Evolutionary conservation across 2,329 filamentous ascomycete genomes (phyloP).

Genomic region (Didymella pomorum): DNA sequence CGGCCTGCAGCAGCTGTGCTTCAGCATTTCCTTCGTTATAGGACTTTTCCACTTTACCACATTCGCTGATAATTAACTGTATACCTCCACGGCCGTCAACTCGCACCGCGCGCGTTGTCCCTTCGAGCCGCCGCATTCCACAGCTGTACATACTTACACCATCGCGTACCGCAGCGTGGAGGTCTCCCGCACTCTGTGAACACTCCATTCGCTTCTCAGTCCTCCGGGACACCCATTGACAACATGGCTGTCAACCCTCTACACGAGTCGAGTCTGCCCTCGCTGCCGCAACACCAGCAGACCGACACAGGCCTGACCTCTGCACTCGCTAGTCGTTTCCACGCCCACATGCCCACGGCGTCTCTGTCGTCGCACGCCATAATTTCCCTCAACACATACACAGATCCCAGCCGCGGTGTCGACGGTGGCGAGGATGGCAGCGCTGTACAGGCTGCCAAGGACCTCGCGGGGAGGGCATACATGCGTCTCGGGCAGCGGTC

Average conservation of each 20-base stretch:
- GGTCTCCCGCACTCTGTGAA: conserved; percentile 19
- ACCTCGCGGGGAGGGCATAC: conserved; percentile 86
- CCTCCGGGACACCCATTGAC: conserved; percentile 49
- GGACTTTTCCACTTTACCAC: conserved; percentile 27
- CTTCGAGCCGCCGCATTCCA: conserved; percentile 37
- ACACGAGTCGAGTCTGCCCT: conserved; percentile 82
- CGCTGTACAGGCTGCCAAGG: conserved; percentile 90
- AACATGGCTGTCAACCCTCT: conserved; percentile 65
- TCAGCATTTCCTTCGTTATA: conserved; percentile 42
- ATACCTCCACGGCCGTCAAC: conserved; percentile 12
- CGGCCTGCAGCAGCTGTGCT: conserved; percentile 23
- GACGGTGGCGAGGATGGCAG: conserved; percentile 93
- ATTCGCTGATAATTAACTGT: conserved; percentile 43
- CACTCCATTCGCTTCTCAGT: conserved; percentile 42
- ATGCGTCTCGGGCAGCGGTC: conserved; percentile 84
- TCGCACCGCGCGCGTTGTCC: conserved; percentile 27
- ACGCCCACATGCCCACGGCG: conserved; percentile 87
- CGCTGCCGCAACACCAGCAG: conserved; percentile 83
- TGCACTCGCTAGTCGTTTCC: conserved; percentile 87
- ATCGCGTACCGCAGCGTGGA: conserved; percentile 15
- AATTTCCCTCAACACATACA: conserved; percentile 94
- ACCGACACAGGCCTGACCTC: conserved; percentile 81
- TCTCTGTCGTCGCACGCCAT: conserved; percentile 89
- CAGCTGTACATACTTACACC: conserved; percentile 20
- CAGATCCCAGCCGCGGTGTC: conserved; percentile 82